A percentile compares a stretch with the other conserved stretches of the same genome.
These are phyloP conservation scores for Paraglomus brasilianum DNA, from an alignment of 192 early-diverging fungal genomes.

Conservation along the genomic window DNA sequence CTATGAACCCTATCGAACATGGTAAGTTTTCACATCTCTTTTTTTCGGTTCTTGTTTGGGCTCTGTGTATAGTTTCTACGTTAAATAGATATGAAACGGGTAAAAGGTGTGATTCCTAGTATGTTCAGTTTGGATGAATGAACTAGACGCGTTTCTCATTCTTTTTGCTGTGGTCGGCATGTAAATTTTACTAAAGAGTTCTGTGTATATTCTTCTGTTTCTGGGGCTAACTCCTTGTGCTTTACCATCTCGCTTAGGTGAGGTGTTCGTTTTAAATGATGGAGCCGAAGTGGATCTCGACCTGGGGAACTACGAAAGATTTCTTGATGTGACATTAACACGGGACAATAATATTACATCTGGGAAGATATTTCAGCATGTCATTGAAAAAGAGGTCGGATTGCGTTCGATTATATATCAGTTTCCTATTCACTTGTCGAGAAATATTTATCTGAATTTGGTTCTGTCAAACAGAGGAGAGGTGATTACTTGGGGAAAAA, in stretches of 20 bases:
- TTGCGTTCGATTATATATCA: conserved; percentile 36
- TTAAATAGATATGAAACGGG: neutral
- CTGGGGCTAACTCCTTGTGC: neutral
- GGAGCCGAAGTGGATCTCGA: conserved; percentile 99
- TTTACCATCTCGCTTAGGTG: conserved; percentile 53
- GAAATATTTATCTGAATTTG: neutral
- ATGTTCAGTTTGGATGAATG: conserved; percentile 5
- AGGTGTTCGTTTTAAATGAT: conserved; percentile 98
- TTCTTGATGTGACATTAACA: conserved; percentile 89
- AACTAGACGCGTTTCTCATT: neutral
- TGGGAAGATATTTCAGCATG: conserved; percentile 95
- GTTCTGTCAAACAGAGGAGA: conserved; percentile 52
- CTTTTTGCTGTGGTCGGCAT: no score
- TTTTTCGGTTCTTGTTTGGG: neutral
- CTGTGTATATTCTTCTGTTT: no score
- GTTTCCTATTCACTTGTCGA: conserved; percentile 16
- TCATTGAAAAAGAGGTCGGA: conserved; percentile 79
- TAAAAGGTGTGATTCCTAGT: conserved; percentile 16
- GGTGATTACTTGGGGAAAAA: conserved; percentile 99
- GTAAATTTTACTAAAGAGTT: no score
- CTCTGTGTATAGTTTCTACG: neutral
- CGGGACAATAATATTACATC: conserved; percentile 99
- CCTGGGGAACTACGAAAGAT: conserved; percentile 99
- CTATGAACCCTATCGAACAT: conserved; percentile 95
- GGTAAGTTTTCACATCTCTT: conserved; percentile 50